A percentile compares a stretch with the other conserved stretches of the same genome.
Conservation (phyloP, 257 asterid genomes). For the Jacaranda mimosifolia region DNA sequence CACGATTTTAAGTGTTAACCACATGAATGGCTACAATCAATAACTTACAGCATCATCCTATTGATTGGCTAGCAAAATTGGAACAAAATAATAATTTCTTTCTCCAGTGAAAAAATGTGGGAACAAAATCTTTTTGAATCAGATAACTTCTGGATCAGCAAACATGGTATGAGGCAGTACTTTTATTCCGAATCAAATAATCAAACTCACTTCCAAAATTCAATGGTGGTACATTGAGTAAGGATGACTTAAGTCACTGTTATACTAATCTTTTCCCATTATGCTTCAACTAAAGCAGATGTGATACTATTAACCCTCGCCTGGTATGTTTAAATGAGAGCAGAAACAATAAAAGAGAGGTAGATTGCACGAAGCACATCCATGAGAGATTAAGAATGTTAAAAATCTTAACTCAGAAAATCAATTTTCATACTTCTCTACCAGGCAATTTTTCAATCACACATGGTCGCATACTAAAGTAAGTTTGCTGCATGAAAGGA, state of each 20-base stretch:
- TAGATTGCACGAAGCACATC: not conserved
- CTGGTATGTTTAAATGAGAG: not conserved
- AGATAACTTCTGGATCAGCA: not conserved
- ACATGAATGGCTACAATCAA: not conserved
- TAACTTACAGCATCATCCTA: not conserved
- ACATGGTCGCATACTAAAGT: not conserved
- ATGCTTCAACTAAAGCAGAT: not conserved
- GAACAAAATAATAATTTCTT: not conserved
- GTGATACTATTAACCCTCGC: not conserved
- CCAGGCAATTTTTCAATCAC: not conserved
- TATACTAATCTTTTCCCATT: too few species aligned
- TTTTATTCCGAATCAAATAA: not conserved
- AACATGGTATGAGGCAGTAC: not conserved
- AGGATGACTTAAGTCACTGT: too few species aligned
- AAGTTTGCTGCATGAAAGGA: not conserved
- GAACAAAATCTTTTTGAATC: not conserved
- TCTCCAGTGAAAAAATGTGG: not conserved
- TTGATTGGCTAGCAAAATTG: not conserved
- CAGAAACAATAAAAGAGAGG: not conserved
- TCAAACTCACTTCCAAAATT: slow-evolving; percentile 11
- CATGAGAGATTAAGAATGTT: not conserved
- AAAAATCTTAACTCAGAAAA: not conserved
- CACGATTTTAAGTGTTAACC: not conserved
- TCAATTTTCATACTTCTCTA: not conserved
- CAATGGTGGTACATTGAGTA: not conserved